These are phyloP conservation scores for Taphrina confusa DNA, from an alignment of 1,139 yeast genomes.

Conservation along the genomic window DNA sequence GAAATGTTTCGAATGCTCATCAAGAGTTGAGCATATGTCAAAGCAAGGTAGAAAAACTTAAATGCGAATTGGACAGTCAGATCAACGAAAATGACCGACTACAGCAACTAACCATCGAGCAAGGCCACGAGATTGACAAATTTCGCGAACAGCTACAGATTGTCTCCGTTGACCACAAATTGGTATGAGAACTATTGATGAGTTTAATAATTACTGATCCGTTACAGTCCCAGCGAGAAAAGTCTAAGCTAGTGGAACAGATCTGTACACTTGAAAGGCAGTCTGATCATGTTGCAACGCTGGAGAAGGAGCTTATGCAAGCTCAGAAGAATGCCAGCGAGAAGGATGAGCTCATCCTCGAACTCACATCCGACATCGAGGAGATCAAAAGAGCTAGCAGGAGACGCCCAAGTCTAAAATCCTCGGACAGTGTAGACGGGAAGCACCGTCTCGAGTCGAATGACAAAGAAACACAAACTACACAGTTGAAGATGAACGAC, in stretches of 20 bases:
- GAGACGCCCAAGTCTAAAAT: background rate
- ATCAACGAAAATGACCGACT: background rate
- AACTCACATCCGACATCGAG: background rate
- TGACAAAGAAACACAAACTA: background rate
- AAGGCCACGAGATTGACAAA: background rate
- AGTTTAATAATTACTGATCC: background rate
- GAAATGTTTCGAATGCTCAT: constrained; percentile 3
- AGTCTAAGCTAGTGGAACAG: background rate
- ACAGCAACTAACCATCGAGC: background rate
- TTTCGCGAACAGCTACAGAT: background rate
- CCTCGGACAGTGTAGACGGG: background rate
- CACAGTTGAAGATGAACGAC: background rate
- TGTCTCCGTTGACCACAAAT: constrained; percentile 3
- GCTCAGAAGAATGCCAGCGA: background rate
- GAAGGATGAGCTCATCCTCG: background rate
- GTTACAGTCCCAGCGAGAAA: background rate
- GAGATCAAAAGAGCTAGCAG: constrained; percentile 8
- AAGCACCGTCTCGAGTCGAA: background rate
- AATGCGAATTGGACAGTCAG: background rate
- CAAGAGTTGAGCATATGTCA: background rate
- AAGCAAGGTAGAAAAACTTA: background rate
- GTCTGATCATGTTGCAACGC: background rate
- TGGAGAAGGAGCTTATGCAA: background rate
- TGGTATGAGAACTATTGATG: background rate
- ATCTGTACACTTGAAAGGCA: background rate